phyloP scores from a whole-genome alignment of 371 early-diverging fungal genomes.

The Mortierella sp. region DNA sequence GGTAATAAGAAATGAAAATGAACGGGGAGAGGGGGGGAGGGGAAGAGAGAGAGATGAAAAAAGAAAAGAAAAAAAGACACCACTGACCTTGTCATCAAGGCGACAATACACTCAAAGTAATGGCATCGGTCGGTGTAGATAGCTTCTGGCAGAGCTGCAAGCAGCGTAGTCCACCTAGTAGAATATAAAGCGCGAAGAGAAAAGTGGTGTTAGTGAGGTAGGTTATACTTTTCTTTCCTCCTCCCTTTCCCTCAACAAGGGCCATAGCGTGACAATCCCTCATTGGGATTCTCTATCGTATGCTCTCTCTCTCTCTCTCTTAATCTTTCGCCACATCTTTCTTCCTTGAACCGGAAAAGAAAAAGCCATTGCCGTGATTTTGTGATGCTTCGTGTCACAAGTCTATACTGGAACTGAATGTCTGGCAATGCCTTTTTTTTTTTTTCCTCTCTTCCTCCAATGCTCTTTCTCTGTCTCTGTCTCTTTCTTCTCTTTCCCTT shows the following conservation, averaged over 20 bases:
- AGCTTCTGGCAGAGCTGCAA: conserved; percentile 41
- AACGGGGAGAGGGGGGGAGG: too few relatives aligned
- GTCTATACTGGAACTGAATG: too few relatives aligned
- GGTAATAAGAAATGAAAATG: neutral
- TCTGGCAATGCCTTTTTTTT: neutral
- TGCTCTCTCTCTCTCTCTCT: neutral
- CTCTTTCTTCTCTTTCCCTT: neutral
- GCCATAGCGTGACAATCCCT: neutral
- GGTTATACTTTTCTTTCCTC: neutral
- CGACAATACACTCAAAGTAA: conserved; percentile 60
- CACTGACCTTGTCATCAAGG: conserved; percentile 56
- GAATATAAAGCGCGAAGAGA: neutral
- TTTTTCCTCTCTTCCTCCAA: neutral
- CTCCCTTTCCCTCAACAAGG: neutral
- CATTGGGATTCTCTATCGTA: neutral
- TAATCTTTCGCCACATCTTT: conserved; percentile 1
- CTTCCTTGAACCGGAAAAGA: neutral
- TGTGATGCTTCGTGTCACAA: neutral
- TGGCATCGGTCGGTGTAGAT: conserved; percentile 52
- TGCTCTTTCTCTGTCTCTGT: neutral
- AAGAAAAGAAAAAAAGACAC: neutral
- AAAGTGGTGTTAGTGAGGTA: neutral
- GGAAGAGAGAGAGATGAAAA: neutral
- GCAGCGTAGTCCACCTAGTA: conserved; percentile 56
- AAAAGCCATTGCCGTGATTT: too few relatives aligned